A percentile compares a stretch with the other conserved stretches of the same genome.
These are phyloP conservation scores for Triticum monococcum DNA, from an alignment of 176 grass and related monocot genomes.

Conservation along the genomic window DNA sequence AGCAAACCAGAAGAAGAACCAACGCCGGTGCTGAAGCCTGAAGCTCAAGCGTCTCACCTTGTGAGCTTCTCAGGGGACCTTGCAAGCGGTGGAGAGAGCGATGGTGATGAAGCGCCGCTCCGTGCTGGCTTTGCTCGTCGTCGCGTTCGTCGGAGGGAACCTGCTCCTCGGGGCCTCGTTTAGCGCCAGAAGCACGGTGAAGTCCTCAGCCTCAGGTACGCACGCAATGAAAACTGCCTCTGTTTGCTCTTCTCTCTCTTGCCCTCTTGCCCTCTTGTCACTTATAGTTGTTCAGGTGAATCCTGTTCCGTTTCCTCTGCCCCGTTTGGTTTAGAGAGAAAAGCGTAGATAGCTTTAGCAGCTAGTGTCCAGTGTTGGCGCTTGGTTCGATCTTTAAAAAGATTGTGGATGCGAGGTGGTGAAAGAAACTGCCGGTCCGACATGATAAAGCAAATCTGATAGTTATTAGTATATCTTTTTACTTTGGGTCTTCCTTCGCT, in stretches of 20 bases:
- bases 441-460: not conserved
- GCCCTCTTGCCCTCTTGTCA: not conserved
- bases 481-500: not conserved
- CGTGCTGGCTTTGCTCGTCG: constrained; percentile 7
- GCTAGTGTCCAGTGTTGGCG: not conserved
- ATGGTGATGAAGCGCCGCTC: constrained; percentile 5
- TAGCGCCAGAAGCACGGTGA: not conserved
- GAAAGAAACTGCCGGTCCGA: not conserved
- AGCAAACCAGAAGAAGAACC: constrained; percentile 1
- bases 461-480: not conserved
- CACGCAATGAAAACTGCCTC: not conserved
- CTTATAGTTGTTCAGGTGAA: not conserved
- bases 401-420: not conserved
- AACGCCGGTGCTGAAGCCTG: not conserved
- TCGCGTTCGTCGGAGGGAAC: constrained; percentile 14
- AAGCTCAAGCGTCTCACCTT: not conserved
- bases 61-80: not conserved
- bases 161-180: not conserved
- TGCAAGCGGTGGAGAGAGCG: not conserved
- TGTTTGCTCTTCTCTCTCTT: not conserved
- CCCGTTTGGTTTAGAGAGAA: not conserved
- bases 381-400: constrained; percentile 9
- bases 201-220: constrained; percentile 17
- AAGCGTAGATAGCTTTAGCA: not conserved
- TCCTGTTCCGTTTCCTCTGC: not conserved